Percentiles rank a stretch among this genome's conserved stretches.
phyloP scores from a whole-genome alignment of 176 grass and related monocot genomes.

The Ensete glaucum region DNA sequence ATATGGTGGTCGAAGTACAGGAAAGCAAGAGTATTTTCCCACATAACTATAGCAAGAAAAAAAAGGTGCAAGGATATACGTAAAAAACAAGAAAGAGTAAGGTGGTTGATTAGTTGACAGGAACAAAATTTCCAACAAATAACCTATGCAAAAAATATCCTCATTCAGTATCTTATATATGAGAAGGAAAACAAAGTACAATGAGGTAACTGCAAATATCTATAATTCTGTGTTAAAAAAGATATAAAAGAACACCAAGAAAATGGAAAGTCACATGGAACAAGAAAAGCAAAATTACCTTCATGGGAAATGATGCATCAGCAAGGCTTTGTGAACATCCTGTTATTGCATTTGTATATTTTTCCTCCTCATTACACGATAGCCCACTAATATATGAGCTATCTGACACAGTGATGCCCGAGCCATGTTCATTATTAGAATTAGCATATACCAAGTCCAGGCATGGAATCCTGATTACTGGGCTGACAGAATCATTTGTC shows the following conservation, averaged over 20 bases:
- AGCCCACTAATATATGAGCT: background rate
- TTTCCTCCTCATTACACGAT: background rate
- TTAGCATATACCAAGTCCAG: background rate
- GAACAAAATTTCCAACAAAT: background rate
- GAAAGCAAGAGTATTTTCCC: background rate
- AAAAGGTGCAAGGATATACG: background rate
- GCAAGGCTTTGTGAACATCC: background rate
- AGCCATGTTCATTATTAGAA: background rate
- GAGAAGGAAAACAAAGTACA: too few species aligned
- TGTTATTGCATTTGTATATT: background rate
- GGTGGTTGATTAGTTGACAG: background rate
- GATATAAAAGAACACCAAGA: background rate
- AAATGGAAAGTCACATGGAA: background rate
- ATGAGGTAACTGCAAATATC: too few species aligned
- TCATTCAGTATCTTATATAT: background rate
- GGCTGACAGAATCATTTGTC: conserved; percentile 8
- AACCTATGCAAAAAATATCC: conserved; percentile 26
- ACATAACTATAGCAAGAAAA: background rate
- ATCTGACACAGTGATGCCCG: background rate
- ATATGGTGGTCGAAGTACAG: background rate
- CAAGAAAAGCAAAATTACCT: background rate
- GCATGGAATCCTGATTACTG: conserved; percentile 9
- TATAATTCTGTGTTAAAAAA: background rate
- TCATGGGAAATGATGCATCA: background rate
- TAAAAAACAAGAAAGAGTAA: background rate